Evolutionary conservation across 345 rosid species (phyloP), one percentile per base, ranked within the genome.

Genomic region (Alliaria petiolata): DNA sequence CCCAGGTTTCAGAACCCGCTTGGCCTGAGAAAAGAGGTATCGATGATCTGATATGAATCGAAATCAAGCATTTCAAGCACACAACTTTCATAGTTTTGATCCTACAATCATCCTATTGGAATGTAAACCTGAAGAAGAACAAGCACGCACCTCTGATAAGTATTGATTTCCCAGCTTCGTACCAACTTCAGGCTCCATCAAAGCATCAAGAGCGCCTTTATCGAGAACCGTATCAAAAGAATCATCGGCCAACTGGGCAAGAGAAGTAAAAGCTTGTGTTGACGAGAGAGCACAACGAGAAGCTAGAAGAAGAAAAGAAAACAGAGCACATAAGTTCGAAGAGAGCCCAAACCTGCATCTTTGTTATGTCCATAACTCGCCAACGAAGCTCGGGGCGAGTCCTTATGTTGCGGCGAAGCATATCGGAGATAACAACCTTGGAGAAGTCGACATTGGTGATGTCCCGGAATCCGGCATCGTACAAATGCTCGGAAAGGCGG

Each of bases 181-280:
- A 19, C 98, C 98, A 20, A 81, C 85, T 76, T 84, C 83, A 8
- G 96, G 97, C 83, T 93, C 98, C 98, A 93, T 91, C 58, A 93
- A 80, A 78, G 98, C 98, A 87, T 93, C 98, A 79, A 93, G 77
- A 66, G 95, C 98, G 72, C 98, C 98, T 81, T 93, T 91, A 81
- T 93, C 98, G 13, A 93, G 81, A 64, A 93, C 83, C 76, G 51
- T 76, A 78, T 91, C 84, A 67, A 89, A 93, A 2, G 76, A 74
- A 6, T 70, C 86, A 38, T 87, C 93, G 1, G 35, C 55, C 44
- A 89, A 83, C 98, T 91, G 83, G 45, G 6, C 46, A n/a, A 76
- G 42, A 39, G 3, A 40, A 59, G 12, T 3, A 57, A 56, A 65
- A 60, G 8, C 42, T 49, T 16, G 11, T 8, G 31, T 51, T 4